A percentile compares a stretch with the other conserved stretches of the same genome.
Conservation (phyloP, 257 asterid species). For the Ligustrum vulgare region DNA sequence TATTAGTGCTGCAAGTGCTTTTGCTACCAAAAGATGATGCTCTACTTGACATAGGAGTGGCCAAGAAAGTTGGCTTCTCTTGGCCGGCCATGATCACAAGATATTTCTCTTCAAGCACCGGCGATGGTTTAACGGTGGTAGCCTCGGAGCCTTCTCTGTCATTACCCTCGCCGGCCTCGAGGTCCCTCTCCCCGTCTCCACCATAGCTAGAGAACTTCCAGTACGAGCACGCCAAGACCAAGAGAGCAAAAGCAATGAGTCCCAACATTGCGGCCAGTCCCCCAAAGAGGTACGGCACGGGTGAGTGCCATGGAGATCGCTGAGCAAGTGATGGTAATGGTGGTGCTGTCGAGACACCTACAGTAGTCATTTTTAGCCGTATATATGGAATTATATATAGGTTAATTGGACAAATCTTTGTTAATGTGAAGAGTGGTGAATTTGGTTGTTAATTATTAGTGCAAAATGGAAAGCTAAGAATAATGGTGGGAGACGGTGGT, state of each 20-base stretch:
- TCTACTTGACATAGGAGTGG: conserved; percentile 72
- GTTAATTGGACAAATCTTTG: background rate
- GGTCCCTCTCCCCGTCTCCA: conserved; percentile 50
- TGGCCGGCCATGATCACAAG: conserved; percentile 94
- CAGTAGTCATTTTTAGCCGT: conserved; percentile 32
- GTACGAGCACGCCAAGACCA: conserved; percentile 79
- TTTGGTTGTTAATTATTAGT: background rate
- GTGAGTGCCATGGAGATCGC: conserved; percentile 88
- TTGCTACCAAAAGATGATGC: conserved; percentile 71
- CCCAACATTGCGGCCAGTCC: conserved; percentile 92
- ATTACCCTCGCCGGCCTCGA: conserved; percentile 48
- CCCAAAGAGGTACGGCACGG: conserved; percentile 89
- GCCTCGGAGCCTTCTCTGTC: conserved; percentile 25
- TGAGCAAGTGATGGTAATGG: conserved; percentile 23
- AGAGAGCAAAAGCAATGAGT: conserved; percentile 82
- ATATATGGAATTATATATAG: background rate
- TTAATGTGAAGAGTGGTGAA: background rate
- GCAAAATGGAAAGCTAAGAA: background rate
- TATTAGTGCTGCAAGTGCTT: conserved; percentile 23
- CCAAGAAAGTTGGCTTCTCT: conserved; percentile 73
- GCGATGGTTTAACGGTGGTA: conserved; percentile 24
- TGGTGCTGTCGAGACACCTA: conserved; percentile 24
- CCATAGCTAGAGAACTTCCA: conserved; percentile 64
- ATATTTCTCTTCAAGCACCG: conserved; percentile 65
- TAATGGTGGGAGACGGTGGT: background rate